phyloP scores from a whole-genome alignment of 106 monocot species.

The Allium cepa region DNA sequence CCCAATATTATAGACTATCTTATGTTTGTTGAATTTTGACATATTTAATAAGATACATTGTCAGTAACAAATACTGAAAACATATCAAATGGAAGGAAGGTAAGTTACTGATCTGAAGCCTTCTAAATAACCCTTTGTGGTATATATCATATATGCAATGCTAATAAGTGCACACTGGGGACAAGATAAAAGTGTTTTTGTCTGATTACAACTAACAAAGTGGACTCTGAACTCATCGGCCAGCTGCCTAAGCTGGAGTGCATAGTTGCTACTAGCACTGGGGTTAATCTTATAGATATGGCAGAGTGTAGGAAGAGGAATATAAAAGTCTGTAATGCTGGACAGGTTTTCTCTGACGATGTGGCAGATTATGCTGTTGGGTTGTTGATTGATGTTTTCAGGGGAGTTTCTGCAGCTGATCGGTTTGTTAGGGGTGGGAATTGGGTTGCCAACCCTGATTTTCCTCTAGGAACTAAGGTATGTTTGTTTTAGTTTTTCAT shows the following conservation, averaged over 20 bases:
- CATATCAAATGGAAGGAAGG: no score
- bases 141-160: no score
- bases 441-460: conserved; percentile 20
- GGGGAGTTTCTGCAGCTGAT: conserved; percentile 21
- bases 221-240: conserved; percentile 3
- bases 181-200: no score
- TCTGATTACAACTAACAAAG: no score
- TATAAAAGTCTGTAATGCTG: conserved; percentile 27
- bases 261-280: conserved; percentile 14
- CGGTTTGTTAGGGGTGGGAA: conserved; percentile 21
- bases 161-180: no score
- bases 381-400: conserved; percentile 30
- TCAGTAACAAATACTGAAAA: no score
- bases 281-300: conserved; percentile 29
- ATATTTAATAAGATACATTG: no score
- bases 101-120: no score
- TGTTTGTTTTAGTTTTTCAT: no score
- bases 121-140: no score
- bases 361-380: conserved; percentile 37
- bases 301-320: conserved; percentile 32
- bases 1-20: no score
- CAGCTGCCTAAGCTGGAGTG: conserved; percentile 7
- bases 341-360: conserved; percentile 19
- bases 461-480: conserved; percentile 33
- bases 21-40: no score